phyloP scores from a whole-genome alignment of 2,329 filamentous ascomycete species.

The Fusarium nelsonii region DNA sequence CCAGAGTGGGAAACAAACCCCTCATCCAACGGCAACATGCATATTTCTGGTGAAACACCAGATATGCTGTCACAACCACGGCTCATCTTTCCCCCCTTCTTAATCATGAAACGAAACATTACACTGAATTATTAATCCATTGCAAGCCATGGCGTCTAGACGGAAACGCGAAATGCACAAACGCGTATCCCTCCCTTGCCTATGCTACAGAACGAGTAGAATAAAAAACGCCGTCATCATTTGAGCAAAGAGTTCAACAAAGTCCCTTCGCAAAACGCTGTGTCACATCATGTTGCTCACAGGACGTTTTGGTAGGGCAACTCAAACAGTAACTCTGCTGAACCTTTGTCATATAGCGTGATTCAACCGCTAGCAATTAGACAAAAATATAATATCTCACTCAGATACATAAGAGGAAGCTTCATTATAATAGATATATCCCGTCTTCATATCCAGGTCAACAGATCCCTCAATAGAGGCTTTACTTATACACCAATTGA shows the following conservation, averaged over 20 bases:
- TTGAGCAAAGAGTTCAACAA: neutral
- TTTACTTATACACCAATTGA: too few relatives aligned
- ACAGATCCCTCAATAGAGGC: too few relatives aligned
- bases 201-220: neutral
- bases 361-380: too few relatives aligned
- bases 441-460: too few relatives aligned
- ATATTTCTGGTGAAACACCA: constrained; percentile 23
- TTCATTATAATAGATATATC: too few relatives aligned
- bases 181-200: neutral
- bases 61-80: constrained; percentile 40
- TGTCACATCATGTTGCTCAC: neutral
- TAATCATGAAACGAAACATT: constrained; percentile 24
- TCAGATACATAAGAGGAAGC: too few relatives aligned
- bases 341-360: too few relatives aligned
- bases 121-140: neutral
- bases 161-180: neutral
- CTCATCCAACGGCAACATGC: constrained; percentile 21
- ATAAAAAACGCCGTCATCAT: neutral
- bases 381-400: too few relatives aligned
- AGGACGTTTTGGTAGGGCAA: too few relatives aligned
- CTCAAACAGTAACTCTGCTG: too few relatives aligned
- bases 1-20: neutral
- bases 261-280: neutral
- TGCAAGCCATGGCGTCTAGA: neutral
- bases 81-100: constrained; percentile 29